Conservation (phyloP, 345 rosid genomes). For the Pugionium dolabratum region DNA sequence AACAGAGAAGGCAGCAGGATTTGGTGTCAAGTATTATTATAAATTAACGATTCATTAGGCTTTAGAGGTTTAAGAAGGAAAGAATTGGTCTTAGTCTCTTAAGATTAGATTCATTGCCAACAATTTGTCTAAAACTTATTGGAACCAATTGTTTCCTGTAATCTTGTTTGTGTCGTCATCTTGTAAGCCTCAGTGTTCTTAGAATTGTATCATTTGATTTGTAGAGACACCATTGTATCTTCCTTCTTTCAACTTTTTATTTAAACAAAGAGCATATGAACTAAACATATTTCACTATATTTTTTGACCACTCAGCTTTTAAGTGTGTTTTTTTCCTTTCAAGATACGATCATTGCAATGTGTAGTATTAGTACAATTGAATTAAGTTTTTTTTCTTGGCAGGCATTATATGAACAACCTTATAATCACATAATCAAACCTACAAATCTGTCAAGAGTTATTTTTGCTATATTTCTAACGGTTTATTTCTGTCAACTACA, state of each 20-base stretch:
- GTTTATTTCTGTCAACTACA: too few relatives aligned
- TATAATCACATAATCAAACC: too few relatives aligned
- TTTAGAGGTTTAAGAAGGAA: conserved; percentile 14
- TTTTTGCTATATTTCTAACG: too few relatives aligned
- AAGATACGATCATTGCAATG: background rate
- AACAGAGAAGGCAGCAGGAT: background rate
- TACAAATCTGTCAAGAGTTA: too few relatives aligned
- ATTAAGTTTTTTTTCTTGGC: too few relatives aligned
- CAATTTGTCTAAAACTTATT: conserved; percentile 8
- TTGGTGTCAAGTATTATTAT: too few relatives aligned
- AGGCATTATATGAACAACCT: too few relatives aligned
- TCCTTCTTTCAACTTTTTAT: background rate
- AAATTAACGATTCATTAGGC: conserved; percentile 19
- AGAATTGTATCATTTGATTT: conserved; percentile 28
- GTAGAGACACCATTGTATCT: conserved; percentile 31
- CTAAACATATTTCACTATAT: background rate
- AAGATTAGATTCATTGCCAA: conserved; percentile 19
- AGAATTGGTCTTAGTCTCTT: conserved; percentile 1
- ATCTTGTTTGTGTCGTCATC: conserved; percentile 17
- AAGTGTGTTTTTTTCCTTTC: background rate
- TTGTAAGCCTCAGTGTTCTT: conserved; percentile 15
- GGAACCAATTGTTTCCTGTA: conserved; percentile 28
- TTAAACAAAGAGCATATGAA: conserved; percentile 22
- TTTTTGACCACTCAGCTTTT: background rate
- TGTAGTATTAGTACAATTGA: too few relatives aligned